Percentiles rank a stretch among this genome's conserved stretches.
Conservation (phyloP, 2,329 filamentous ascomycete species). For the Aspergillus hiratsukae region DNA sequence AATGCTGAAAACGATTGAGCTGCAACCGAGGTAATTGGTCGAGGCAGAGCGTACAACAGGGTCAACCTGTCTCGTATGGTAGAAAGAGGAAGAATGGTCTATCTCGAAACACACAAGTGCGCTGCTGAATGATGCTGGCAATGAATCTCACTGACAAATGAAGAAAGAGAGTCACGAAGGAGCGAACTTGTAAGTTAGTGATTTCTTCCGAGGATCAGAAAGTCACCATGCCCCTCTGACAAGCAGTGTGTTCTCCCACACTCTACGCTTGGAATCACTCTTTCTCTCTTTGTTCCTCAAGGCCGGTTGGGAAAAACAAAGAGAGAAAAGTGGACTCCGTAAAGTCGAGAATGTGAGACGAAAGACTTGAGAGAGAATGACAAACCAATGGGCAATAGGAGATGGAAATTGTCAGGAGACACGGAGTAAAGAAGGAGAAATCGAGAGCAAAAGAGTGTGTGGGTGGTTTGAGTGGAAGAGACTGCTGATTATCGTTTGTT, state of each 20-base stretch:
- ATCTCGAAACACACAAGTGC: neutral
- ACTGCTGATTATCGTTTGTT: neutral
- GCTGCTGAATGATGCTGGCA: neutral
- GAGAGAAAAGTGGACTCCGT: neutral
- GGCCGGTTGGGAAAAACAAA: neutral
- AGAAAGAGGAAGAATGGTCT: conserved; percentile 1
- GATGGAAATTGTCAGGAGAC: neutral
- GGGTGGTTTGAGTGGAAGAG: neutral
- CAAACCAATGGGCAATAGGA: neutral
- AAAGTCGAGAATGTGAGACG: neutral
- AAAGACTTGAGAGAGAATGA: neutral
- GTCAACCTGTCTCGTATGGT: conserved; percentile 24
- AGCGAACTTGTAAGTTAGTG: neutral
- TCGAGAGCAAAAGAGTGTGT: neutral
- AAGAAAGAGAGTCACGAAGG: neutral
- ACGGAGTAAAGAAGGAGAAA: neutral
- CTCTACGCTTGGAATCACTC: neutral
- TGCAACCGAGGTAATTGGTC: conserved; percentile 7
- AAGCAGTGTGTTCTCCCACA: neutral
- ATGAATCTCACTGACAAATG: neutral
- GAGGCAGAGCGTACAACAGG: conserved; percentile 16
- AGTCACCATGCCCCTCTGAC: neutral
- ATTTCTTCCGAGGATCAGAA: neutral
- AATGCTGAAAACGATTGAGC: conserved; percentile 1
- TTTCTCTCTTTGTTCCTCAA: neutral